Conservation (phyloP, 2,329 filamentous ascomycete genomes). For the Chaetoscypha palmicola region DNA sequence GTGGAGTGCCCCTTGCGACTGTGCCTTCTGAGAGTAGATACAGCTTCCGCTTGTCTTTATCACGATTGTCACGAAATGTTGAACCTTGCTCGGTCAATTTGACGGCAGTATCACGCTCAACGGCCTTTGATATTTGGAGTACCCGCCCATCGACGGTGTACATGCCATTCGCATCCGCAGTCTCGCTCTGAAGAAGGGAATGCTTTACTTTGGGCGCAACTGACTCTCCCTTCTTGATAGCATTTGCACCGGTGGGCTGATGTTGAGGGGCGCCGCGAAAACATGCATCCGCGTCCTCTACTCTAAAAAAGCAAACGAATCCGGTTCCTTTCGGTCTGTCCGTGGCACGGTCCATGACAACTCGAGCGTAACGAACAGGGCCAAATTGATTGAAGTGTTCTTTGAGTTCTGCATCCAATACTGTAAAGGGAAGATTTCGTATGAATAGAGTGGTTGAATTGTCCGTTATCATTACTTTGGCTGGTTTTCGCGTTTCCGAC, state of each 20-base stretch:
- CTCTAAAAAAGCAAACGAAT: conserved; percentile 86
- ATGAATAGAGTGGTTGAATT: conserved; percentile 81
- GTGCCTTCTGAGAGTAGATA: conserved; percentile 84
- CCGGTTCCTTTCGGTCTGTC: conserved; percentile 86
- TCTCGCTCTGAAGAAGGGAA: conserved; percentile 83
- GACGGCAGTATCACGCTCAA: conserved; percentile 73
- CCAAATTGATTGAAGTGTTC: conserved; percentile 86
- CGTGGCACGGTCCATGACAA: conserved; percentile 80
- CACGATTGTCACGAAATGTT: conserved; percentile 53
- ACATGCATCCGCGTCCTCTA: conserved; percentile 68
- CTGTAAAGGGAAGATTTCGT: conserved; percentile 87
- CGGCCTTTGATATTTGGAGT: conserved; percentile 75
- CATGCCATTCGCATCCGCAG: conserved; percentile 69
- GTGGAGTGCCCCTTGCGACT: conserved; percentile 66
- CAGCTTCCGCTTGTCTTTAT: conserved; percentile 84
- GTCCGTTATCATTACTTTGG: conserved; percentile 41
- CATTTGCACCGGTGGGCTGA: conserved; percentile 35
- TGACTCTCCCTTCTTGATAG: conserved; percentile 25
- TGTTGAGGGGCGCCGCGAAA: conserved; percentile 65
- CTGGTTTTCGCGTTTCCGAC: conserved; percentile 30
- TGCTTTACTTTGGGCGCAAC: conserved; percentile 50
- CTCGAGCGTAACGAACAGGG: conserved; percentile 78
- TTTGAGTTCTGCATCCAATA: conserved; percentile 74
- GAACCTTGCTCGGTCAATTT: conserved; percentile 65
- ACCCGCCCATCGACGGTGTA: conserved; percentile 91